A percentile compares a stretch with the other conserved stretches of the same genome.
These are phyloP conservation scores for Musa schizocarpa DNA, from an alignment of 176 grass and related monocot species.

Conservation along the genomic window DNA sequence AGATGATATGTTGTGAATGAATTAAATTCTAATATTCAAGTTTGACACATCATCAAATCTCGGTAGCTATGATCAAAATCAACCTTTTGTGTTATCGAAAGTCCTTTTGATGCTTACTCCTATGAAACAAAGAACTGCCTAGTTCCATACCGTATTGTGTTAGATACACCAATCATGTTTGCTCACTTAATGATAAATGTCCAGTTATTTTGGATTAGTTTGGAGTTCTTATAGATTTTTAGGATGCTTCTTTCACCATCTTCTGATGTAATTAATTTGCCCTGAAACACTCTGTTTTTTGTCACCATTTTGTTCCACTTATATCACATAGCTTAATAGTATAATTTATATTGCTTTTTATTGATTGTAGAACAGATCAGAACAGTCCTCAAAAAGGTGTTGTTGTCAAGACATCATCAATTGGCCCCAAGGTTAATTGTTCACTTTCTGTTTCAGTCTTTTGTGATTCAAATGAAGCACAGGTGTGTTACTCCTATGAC, in stretches of 20 bases:
- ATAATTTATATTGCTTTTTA: conserved; percentile 20
- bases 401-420: conserved; percentile 61
- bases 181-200: background rate
- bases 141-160: background rate
- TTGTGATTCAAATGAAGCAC: conserved; percentile 56
- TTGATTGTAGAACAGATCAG: conserved; percentile 41
- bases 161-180: background rate
- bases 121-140: background rate
- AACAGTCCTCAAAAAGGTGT: conserved; percentile 69
- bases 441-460: conserved; percentile 67
- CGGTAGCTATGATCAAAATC: background rate
- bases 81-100: background rate
- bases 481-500: conserved; percentile 39
- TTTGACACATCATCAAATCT: background rate
- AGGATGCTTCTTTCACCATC: background rate
- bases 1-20: background rate
- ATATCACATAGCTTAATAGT: conserved; percentile 8
- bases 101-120: background rate
- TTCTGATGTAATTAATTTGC: background rate
- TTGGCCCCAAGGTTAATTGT: conserved; percentile 33
- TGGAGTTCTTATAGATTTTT: background rate
- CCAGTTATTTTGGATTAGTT: background rate
- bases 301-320: conserved; percentile 14
- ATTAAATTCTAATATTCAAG: background rate
- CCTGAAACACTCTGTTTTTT: background rate